Percentiles rank a stretch among this genome's conserved stretches.
Conservation (phyloP, 345 rosid genomes). For the Draba incana region DNA sequence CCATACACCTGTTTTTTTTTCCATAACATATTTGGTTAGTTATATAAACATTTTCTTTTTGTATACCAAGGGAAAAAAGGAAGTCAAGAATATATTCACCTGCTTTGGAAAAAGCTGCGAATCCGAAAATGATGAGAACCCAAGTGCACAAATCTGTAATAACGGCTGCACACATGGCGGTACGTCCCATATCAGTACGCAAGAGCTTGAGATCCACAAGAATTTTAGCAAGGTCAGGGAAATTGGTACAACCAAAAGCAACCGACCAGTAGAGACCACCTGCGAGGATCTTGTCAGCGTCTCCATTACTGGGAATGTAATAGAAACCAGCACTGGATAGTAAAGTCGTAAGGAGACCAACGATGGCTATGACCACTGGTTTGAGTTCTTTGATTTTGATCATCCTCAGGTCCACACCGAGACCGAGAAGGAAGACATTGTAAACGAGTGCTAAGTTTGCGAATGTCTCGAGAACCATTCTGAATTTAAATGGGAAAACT, state of each 20-base stretch:
- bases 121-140: conserved; percentile 44
- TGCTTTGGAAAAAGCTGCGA: conserved; percentile 24
- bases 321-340: conserved; percentile 42
- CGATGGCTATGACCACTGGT: conserved; percentile 44
- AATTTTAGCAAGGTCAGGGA: conserved; percentile 56
- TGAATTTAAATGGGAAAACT: conserved; percentile 42
- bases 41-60: too few relatives aligned
- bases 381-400: conserved; percentile 40
- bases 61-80: neutral
- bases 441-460: conserved; percentile 52
- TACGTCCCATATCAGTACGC: conserved; percentile 57
- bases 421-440: conserved; percentile 64
- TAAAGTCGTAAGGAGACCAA: conserved; percentile 47
- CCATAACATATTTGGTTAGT: too few relatives aligned
- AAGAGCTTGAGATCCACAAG: conserved; percentile 72
- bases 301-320: conserved; percentile 30
- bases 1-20: conserved; percentile 5
- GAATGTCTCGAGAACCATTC: conserved; percentile 50
- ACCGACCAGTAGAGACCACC: conserved; percentile 55
- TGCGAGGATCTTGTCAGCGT: conserved; percentile 4
- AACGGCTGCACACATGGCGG: conserved; percentile 55
- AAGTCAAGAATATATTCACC: conserved; percentile 2
- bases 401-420: conserved; percentile 59
- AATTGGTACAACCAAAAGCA: conserved; percentile 60
- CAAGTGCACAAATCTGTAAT: conserved; percentile 56